Evolutionary conservation across 192 early-diverging fungal species (phyloP).

Genomic region (Mortierella claussenii): DNA sequence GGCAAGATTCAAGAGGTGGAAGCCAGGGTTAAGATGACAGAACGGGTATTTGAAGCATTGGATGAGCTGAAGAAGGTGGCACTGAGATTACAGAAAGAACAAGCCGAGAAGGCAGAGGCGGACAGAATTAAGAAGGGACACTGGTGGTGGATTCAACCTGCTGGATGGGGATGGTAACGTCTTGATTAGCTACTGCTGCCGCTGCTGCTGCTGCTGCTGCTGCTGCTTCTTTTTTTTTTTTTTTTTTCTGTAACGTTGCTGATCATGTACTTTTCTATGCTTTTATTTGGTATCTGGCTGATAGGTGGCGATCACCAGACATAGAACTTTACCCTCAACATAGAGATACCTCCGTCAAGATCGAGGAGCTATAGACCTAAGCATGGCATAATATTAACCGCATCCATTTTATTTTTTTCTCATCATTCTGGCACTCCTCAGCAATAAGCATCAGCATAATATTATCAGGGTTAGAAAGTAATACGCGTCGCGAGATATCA

Average conservation of each 20-base stretch:
- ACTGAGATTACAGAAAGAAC: conserved; percentile 34
- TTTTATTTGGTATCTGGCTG: not conserved
- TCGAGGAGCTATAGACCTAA: conserved; percentile 13
- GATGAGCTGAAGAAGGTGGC: conserved; percentile 52
- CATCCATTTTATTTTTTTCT: too few relatives aligned
- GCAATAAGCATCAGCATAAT: too few relatives aligned
- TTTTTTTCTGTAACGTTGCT: not conserved
- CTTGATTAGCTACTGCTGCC: not conserved
- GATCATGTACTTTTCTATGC: not conserved
- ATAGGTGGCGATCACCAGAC: conserved; percentile 35
- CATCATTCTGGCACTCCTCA: too few relatives aligned
- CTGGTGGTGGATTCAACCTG: conserved; percentile 48
- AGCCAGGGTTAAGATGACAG: conserved; percentile 65
- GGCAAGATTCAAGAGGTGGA: conserved; percentile 59
- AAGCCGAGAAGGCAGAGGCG: conserved; percentile 7
- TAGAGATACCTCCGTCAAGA: conserved; percentile 39
- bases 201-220: not conserved
- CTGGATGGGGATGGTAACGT: conserved; percentile 51
- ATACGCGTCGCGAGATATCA: too few relatives aligned
- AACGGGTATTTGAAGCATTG: conserved; percentile 58
- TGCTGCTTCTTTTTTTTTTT: not conserved
- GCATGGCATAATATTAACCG: too few relatives aligned
- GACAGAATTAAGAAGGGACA: conserved; percentile 29
- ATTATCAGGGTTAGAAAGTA: too few relatives aligned
- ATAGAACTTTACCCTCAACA: conserved; percentile 17